Conservation (phyloP, 2,329 filamentous ascomycete species). For the Venturia asperata region DNA sequence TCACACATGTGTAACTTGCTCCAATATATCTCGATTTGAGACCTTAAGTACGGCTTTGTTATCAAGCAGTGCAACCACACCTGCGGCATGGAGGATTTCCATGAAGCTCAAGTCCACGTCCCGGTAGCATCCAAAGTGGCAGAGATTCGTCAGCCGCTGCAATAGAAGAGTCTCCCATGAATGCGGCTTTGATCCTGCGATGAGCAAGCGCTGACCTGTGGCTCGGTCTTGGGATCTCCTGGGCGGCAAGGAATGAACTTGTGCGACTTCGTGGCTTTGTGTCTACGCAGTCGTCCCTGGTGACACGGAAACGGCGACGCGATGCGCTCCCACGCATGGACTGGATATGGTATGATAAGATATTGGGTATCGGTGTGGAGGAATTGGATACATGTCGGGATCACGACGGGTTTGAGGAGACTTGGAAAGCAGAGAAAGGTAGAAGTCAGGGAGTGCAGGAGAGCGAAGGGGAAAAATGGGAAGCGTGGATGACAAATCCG, state of each 20-base stretch:
- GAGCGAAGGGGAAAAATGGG: too few relatives aligned
- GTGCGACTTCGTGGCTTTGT: not conserved
- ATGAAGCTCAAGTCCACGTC: not conserved
- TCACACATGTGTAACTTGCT: not conserved
- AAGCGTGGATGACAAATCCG: too few relatives aligned
- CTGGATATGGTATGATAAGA: not conserved
- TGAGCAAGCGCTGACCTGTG: not conserved
- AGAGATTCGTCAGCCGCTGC: not conserved
- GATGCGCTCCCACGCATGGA: not conserved
- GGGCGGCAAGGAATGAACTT: not conserved
- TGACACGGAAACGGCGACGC: not conserved
- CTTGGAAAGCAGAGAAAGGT: too few relatives aligned
- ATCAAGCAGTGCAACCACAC: constrained; percentile 6
- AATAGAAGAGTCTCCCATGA: too few relatives aligned
- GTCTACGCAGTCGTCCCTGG: not conserved
- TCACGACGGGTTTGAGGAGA: not conserved
- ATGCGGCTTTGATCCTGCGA: too few relatives aligned
- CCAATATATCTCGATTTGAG: not conserved
- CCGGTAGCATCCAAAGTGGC: not conserved
- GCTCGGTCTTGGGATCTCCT: not conserved
- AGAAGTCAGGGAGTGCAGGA: too few relatives aligned
- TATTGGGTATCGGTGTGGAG: not conserved
- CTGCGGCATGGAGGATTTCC: not conserved
- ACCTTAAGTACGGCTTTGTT: not conserved
- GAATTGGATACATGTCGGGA: not conserved